These are phyloP conservation scores for Mesotaenium endlicherianum DNA, from an alignment of 139 green algal genomes.

Conservation along the genomic window DNA sequence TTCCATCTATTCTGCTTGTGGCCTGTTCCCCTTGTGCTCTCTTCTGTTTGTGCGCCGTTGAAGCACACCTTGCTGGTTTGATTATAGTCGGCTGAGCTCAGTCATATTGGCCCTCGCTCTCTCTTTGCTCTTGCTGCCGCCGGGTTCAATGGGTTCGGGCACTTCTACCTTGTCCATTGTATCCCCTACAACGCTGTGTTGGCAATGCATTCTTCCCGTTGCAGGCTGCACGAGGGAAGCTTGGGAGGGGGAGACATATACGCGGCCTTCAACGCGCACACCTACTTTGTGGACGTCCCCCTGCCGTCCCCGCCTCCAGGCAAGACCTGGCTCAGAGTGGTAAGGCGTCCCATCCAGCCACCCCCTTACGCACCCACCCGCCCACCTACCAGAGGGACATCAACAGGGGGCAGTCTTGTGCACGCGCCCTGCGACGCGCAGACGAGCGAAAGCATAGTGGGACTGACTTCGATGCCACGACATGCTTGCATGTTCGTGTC, in stretches of 20 bases:
- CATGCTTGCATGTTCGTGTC: slow-evolving; percentile 54
- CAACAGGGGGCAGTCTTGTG: neutral
- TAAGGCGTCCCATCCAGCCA: neutral
- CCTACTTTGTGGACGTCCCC: slow-evolving; percentile 54
- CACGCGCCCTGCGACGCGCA: neutral
- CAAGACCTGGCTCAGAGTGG: slow-evolving; percentile 33
- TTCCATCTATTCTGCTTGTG: too few species aligned
- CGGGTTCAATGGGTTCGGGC: too few species aligned
- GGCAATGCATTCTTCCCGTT: neutral
- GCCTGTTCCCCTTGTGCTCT: too few species aligned
- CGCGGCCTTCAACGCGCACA: slow-evolving; percentile 72
- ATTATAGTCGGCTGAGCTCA: too few species aligned
- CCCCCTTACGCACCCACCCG: neutral
- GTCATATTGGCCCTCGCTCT: too few species aligned
- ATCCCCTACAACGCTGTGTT: too few species aligned
- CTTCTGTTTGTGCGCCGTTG: too few species aligned
- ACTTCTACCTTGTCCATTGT: too few species aligned
- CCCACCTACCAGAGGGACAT: neutral
- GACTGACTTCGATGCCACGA: slow-evolving; percentile 65
- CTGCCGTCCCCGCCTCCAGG: slow-evolving; percentile 59
- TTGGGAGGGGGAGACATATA: slow-evolving; percentile 64
- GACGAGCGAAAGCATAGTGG: neutral
- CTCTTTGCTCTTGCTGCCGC: too few species aligned
- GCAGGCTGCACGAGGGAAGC: slow-evolving; percentile 29
- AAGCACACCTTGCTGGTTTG: too few species aligned